These are phyloP conservation scores for Boletus vermiculosoides DNA, from an alignment of 768 basidiomycete genomes.

Conservation along the genomic window DNA sequence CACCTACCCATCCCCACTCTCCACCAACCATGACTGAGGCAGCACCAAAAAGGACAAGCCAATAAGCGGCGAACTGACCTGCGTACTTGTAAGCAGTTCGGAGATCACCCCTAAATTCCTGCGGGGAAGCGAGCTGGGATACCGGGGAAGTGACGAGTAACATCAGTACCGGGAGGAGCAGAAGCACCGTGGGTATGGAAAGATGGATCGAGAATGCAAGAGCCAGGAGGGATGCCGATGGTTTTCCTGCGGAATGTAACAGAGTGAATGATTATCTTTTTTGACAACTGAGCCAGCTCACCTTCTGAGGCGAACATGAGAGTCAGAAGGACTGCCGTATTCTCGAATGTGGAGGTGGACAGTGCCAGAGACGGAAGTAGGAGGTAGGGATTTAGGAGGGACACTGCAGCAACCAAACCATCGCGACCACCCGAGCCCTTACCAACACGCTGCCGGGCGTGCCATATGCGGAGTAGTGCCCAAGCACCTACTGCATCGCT, in stretches of 20 bases:
- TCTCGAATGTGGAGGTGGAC: constrained; percentile 84
- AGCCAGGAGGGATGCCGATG: constrained; percentile 56
- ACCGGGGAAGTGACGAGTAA: constrained; percentile 59
- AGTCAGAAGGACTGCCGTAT: constrained; percentile 61
- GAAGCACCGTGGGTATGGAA: constrained; percentile 66
- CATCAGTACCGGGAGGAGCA: constrained; percentile 65
- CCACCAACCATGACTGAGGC: constrained; percentile 59
- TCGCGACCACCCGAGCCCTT: constrained; percentile 47
- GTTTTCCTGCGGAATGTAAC: constrained; percentile 45
- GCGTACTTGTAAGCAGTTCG: constrained; percentile 28
- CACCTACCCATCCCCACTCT: constrained; percentile 63
- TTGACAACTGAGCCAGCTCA: constrained; percentile 27
- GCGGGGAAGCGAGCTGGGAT: constrained; percentile 69
- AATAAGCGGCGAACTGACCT: constrained; percentile 53
- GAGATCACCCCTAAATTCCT: constrained; percentile 23
- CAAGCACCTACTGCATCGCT: constrained; percentile 68
- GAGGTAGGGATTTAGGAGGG: constrained; percentile 87
- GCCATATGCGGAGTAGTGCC: constrained; percentile 68
- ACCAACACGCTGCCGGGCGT: constrained; percentile 51
- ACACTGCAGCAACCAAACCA: constrained; percentile 60
- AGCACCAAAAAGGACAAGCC: constrained; percentile 40
- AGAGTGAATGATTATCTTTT: neutral
- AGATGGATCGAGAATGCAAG: constrained; percentile 73
- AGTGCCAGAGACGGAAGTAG: constrained; percentile 75
- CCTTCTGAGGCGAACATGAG: constrained; percentile 72